Percentiles rank a stretch among this genome's conserved stretches.
phyloP scores from a whole-genome alignment of 1,139 yeast species.

The Hyphopichia burtonii region DNA sequence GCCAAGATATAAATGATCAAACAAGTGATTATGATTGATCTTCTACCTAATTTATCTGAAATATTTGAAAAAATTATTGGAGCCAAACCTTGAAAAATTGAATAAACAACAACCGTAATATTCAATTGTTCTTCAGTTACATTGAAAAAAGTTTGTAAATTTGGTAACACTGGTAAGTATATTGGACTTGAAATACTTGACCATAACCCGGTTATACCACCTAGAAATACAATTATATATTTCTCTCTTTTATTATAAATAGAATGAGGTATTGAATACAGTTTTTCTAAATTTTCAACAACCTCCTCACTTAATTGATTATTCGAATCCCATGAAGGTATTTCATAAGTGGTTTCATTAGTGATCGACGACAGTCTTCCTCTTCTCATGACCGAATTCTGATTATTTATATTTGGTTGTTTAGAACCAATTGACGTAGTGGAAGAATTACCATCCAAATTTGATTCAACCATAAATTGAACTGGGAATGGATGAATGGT shows the following conservation, averaged over 20 bases:
- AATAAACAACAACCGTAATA: slow-evolving; percentile 64
- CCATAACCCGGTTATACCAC: slow-evolving; percentile 40
- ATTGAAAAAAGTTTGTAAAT: slow-evolving; percentile 47
- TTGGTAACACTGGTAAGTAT: slow-evolving; percentile 63
- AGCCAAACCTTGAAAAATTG: slow-evolving; percentile 62
- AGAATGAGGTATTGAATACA: slow-evolving; percentile 6
- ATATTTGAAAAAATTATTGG: slow-evolving; percentile 61
- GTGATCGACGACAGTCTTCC: slow-evolving; percentile 1
- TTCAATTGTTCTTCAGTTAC: slow-evolving; percentile 56
- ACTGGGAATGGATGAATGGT: slow-evolving; percentile 4
- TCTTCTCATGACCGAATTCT: slow-evolving; percentile 1
- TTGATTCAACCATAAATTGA: slow-evolving; percentile 2
- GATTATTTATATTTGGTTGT: neutral
- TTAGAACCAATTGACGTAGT: neutral
- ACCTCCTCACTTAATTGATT: slow-evolving; percentile 1
- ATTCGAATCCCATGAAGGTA: slow-evolving; percentile 3
- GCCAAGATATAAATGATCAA: slow-evolving; percentile 53
- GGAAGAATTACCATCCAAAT: neutral
- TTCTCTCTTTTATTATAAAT: slow-evolving; percentile 8
- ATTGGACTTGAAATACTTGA: slow-evolving; percentile 64
- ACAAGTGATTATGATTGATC: slow-evolving; percentile 58
- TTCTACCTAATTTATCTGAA: slow-evolving; percentile 64
- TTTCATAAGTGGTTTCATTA: neutral
- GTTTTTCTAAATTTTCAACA: slow-evolving; percentile 1
- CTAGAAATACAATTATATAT: slow-evolving; percentile 11